These are phyloP conservation scores for Geranium rotundifolium DNA, from an alignment of 345 rosid species.

Conservation along the genomic window DNA sequence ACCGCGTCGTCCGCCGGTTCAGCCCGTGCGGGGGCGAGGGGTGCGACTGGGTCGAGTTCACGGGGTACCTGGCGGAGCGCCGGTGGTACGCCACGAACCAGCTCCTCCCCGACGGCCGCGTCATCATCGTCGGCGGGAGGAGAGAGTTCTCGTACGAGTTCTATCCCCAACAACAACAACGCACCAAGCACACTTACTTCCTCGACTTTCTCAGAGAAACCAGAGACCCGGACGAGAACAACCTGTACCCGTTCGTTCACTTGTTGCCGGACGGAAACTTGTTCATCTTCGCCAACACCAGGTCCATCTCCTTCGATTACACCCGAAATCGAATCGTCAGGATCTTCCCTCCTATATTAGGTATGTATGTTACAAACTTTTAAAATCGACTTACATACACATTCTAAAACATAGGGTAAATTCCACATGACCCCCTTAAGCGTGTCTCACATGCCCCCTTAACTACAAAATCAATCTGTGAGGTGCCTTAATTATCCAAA, in stretches of 20 bases:
- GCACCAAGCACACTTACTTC: conserved; percentile 5
- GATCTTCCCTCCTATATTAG: conserved; percentile 42
- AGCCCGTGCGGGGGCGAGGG: conserved; percentile 27
- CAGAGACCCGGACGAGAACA: conserved; percentile 49
- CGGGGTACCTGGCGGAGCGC: conserved; percentile 29
- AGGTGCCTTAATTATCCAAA: too few species aligned
- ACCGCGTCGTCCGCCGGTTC: conserved; percentile 39
- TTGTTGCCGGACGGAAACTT: conserved; percentile 79
- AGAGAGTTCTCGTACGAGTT: conserved; percentile 58
- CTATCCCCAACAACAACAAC: conserved; percentile 20
- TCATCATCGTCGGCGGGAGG: conserved; percentile 67
- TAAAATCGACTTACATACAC: too few species aligned
- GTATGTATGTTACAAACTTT: background rate
- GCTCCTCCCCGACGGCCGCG: conserved; percentile 57
- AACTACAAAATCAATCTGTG: too few species aligned
- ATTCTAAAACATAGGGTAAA: too few species aligned
- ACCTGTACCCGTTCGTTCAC: conserved; percentile 75
- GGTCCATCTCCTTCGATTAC: conserved; percentile 57
- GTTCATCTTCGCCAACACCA: conserved; percentile 69
- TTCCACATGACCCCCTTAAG: too few species aligned
- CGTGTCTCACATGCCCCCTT: too few species aligned
- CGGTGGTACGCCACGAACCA: conserved; percentile 84
- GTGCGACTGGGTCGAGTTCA: conserved; percentile 70
- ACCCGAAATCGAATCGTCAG: conserved; percentile 30
- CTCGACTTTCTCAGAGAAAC: conserved; percentile 45